Percentiles rank a stretch among this genome's conserved stretches.
Evolutionary conservation across 2,329 filamentous ascomycete genomes (phyloP).

Genomic region (Diaporthe helianthi): DNA sequence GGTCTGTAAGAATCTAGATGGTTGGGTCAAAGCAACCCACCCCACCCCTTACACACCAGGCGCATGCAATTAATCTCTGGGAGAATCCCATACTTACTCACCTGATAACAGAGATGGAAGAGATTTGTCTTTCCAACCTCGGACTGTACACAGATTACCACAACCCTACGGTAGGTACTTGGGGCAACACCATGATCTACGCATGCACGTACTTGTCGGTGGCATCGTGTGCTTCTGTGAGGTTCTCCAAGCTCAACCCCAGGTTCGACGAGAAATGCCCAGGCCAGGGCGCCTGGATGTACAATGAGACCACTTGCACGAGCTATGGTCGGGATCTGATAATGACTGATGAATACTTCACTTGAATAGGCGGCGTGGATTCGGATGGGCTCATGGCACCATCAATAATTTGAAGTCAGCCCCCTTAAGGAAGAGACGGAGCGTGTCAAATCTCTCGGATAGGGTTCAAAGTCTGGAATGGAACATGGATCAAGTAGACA

Average conservation of each 20-base stretch:
- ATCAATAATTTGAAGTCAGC: too few relatives aligned
- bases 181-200: slow-evolving; percentile 10
- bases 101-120: background rate
- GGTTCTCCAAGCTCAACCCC: slow-evolving; percentile 5
- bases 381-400: background rate
- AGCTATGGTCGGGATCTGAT: slow-evolving; percentile 11
- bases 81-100: background rate
- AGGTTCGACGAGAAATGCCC: background rate
- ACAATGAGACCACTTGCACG: background rate
- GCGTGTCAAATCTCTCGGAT: background rate
- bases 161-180: background rate
- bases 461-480: background rate
- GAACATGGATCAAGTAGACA: background rate
- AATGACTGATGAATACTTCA: background rate
- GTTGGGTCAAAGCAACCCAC: background rate
- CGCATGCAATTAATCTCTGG: too few relatives aligned
- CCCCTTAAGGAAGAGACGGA: background rate
- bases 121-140: background rate
- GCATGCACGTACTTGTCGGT: background rate
- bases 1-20: background rate
- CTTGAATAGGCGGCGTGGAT: background rate
- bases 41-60: too few relatives aligned
- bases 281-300: background rate
- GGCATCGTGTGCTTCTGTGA: background rate
- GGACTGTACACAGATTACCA: background rate